Base-by-base conservation (phyloP, 2,329 filamentous ascomycete genomes). In the Dothistroma pini region DNA sequence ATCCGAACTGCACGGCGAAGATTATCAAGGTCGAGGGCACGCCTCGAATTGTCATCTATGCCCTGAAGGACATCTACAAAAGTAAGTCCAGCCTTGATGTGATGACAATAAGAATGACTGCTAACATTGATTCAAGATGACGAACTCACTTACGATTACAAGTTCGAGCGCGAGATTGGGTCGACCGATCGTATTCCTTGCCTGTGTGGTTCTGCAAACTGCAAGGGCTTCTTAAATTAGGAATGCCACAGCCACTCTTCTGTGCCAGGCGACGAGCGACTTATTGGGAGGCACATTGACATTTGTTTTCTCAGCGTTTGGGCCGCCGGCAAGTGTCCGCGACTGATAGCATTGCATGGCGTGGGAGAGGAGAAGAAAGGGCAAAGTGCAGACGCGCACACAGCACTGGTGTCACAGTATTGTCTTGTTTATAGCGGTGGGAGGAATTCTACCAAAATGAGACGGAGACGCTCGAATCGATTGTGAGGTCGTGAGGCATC, bases 141-240 rank as follows among this genome's bases (percentile, higher is more conserved):
- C 79, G 95, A 99, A 81, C 87, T 99, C 75, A 99, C 95, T 1
- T 99, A 99, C 80, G 95, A 99, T 81, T 99, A 99, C 84, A 99
- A 99, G 78, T 99, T 99, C 76, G 95, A 99, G 80, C 90, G 95
- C 70, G 95, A 99, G 78, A 91, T 96, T 72, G 92, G 92, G 72
- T 96, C 91, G 69, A 86, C 92, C 65, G 95, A 99, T 76, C 91
- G 95, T 66, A 97, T 99, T 70, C 95, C 95, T 55, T 99, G 95
- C 81, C 87, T 99, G 55, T 99, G 95, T 77, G 95, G 95, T 62
- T 97, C 93, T 49, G 87, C 93, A 32, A 92, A 91, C 53, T 99
- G 95, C 82, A 99, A 99, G 82, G 95, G 95, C 66, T 99, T 97
- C 81, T 90, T 99, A 78, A 99, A 99, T 79, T 99, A 83, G 50